Evolutionary conservation across 805 yeast genomes (phyloP), one percentile per base, ranked within the genome.

Genomic region (Grigorovia humatica): DNA sequence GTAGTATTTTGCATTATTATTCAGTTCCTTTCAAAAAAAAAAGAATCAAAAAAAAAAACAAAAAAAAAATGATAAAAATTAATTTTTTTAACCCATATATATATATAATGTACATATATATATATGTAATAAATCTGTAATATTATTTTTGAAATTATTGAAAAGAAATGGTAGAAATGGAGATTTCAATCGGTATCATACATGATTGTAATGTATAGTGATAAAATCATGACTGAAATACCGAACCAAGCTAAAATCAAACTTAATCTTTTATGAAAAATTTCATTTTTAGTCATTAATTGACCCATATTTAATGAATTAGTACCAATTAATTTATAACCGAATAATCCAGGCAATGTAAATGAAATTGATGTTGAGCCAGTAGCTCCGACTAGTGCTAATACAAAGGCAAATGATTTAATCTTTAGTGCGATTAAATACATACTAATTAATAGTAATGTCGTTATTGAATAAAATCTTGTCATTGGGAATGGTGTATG

Each of bases 311-410:
- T 53, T 57, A 69, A 50, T 50, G 67, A 54, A 50, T 57, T 56
- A 6, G 65, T 60, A 43, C 70, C 83, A 50, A 86, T 77, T 53
- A 89, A 72, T 58, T 78, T 81, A 68, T 78, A 88, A 3, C 91
- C 95, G 63, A 89, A 88, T 20, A 88, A 70, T 0, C 96, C 96
- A 0, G 97, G 97, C 47, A 89, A 73, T 30, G 88, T 88, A 63
- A 89, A 89, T 12, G 96, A 88, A 49, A 90, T 88, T 5, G 95
- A 80, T 0, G 96, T 89, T 0, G 96, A 87, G 0, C 96, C 96
- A 0, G 96, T 88, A 1, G 96, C 86, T 1, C 97, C 97, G 4
- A 89, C 96, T 56, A 89, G 73, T 1, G 96, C 89, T 57, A 89
- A 71, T 13, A 90, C 90, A 47, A 82, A 77, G 29, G 91, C 95